Percentiles rank a stretch among this genome's conserved stretches.
Conservation (phyloP, 371 early-diverging fungal species). For the Syncephalastrum sp. region DNA sequence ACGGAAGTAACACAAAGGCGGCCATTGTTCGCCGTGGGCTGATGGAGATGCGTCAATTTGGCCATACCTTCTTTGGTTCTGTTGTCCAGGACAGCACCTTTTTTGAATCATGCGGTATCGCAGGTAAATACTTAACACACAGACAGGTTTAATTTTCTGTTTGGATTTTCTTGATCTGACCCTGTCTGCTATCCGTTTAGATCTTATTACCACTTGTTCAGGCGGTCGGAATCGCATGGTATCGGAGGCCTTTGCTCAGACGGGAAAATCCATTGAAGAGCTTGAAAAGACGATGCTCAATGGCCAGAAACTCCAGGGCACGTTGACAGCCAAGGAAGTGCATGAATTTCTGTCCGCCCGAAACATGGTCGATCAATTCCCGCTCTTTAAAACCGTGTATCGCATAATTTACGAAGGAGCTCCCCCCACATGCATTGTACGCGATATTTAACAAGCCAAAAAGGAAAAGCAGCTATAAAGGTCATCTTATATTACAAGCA, state of each 20-base stretch:
- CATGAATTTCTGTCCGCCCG: conserved; percentile 73
- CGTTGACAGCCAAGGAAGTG: conserved; percentile 89
- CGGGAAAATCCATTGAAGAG: conserved; percentile 87
- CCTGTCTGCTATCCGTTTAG: conserved; percentile 11
- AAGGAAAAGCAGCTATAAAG: too few relatives aligned
- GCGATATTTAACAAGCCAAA: conserved; percentile 17
- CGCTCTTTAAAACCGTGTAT: conserved; percentile 88
- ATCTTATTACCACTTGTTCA: conserved; percentile 93
- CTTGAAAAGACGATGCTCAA: conserved; percentile 91
- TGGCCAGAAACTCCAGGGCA: conserved; percentile 98
- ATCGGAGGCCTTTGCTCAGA: conserved; percentile 87
- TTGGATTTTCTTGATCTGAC: too few relatives aligned
- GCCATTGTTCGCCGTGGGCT: conserved; percentile 97
- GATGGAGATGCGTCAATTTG: conserved; percentile 95
- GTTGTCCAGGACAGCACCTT: conserved; percentile 86
- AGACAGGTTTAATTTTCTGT: too few relatives aligned
- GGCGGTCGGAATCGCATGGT: conserved; percentile 97
- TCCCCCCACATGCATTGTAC: conserved; percentile 39
- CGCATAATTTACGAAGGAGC: conserved; percentile 81
- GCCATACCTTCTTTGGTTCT: conserved; percentile 71
- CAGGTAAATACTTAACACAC: too few relatives aligned
- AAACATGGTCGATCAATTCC: conserved; percentile 74
- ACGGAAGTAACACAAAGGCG: conserved; percentile 96
- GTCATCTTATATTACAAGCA: too few relatives aligned
- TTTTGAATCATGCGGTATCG: conserved; percentile 37